Percentiles rank a stretch among this genome's conserved stretches.
Conservation (phyloP, 768 basidiomycete genomes). For the Collybia sp. region DNA sequence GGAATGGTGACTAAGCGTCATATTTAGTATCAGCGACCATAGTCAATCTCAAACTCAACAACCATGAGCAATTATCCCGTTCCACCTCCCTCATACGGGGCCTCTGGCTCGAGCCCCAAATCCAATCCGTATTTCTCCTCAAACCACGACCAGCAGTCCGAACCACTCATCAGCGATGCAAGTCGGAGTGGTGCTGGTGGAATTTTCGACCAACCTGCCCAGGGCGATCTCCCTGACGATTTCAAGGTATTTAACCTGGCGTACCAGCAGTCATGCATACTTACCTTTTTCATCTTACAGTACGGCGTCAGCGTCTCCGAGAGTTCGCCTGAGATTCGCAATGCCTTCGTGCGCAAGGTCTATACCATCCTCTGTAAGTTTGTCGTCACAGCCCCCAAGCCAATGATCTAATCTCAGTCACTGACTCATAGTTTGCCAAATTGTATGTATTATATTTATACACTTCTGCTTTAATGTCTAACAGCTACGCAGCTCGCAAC, state of each 20-base stretch:
- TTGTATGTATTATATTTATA: slow-evolving; percentile 42
- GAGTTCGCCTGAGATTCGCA: slow-evolving; percentile 71
- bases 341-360: slow-evolving; percentile 87
- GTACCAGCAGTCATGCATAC: background rate
- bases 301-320: slow-evolving; percentile 81
- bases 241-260: slow-evolving; percentile 64
- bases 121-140: slow-evolving; percentile 20
- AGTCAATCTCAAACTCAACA: slow-evolving; percentile 11
- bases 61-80: slow-evolving; percentile 61
- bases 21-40: background rate
- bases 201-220: slow-evolving; percentile 70
- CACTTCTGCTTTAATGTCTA: background rate
- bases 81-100: slow-evolving; percentile 59
- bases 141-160: slow-evolving; percentile 26
- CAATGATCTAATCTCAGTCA: slow-evolving; percentile 2
- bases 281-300: slow-evolving; percentile 25
- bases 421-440: slow-evolving; percentile 54
- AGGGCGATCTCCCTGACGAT: slow-evolving; percentile 83
- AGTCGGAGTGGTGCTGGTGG: slow-evolving; percentile 42
- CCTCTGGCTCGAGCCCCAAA: slow-evolving; percentile 29
- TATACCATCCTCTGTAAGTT: slow-evolving; percentile 83
- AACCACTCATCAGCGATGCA: slow-evolving; percentile 57
- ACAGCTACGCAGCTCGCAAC: slow-evolving; percentile 53
- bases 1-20: slow-evolving; percentile 5
- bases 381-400: background rate